Base-by-base conservation (phyloP, 495 filamentous ascomycete species). In the Hypoxylon trugodes region DNA sequence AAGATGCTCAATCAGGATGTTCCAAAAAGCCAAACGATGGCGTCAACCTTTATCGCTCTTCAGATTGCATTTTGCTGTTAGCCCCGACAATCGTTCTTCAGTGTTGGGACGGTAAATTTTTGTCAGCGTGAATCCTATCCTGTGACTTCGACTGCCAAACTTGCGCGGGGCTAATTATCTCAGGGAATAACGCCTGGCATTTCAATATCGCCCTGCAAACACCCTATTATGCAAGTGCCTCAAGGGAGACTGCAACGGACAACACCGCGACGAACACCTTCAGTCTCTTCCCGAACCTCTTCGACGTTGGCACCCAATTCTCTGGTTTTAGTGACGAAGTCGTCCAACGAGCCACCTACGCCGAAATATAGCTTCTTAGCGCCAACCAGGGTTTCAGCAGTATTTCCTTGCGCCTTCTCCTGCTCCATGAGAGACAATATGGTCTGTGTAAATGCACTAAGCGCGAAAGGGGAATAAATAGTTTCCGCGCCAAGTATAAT, bases 311-410 rank as follows among this genome's bases (percentile, higher is more conserved):
- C 84, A 16, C 85, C 86, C 22, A 81, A 76, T 16, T 72, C 79
- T 50, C 78, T 73, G 54, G 91, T 77, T 59, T 83, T 82, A 25
- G 81, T 75, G 46, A 92, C 81, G 71, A 98, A 97, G 68, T 94
- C 93, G 72, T 94, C 89, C 36, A 98, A 85, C 15, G 92, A 92
- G 15, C 95, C 95, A 2, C 95, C 95, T 51, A 98, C 95, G 3
- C 95, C 95, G 69, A 98, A 98, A 73, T 98, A 98, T 1, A 97
- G 86, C 74, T 87, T 86, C 78, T 98, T 98, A 2, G 95, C 95
- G 3, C 87, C 95, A 1, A 98, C 80, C n/a, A 96, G 73, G 4
- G 91, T 92, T 53, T 81, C 84, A 25, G 83, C 84, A 32, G 67
- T 68, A 1, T 73, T 69, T 4, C 60, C 74, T 2, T 64, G 72